Evolutionary conservation across 805 yeast genomes (phyloP), one percentile per base, ranked within the genome.

Genomic region (Sungouiozyma intestinalis): DNA sequence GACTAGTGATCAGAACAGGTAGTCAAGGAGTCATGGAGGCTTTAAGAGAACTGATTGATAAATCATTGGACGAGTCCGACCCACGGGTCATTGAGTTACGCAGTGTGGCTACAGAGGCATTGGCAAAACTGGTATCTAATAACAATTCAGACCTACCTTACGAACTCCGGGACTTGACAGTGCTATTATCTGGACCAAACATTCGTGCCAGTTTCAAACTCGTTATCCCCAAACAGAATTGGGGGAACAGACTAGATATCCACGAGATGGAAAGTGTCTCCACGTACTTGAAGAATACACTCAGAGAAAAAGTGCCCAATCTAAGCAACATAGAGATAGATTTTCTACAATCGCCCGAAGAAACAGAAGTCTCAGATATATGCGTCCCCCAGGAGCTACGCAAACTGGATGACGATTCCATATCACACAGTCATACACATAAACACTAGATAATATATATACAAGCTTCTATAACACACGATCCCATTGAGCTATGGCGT

Each of bases 1-100:
- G 72, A 2, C 67, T 92, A 52, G 81, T 92, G 43, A 76, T 88
- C 48, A 78, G 74, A 49, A 96, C 96, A 6, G 97, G 97, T 31
- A 72, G 76, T 60, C 73, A 74, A 2, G 88, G 95, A 20, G 76
- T 83, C 51, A 67, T 71, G 45, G 71, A 72, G 20, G 77, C 97
- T 0, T 71, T 81, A 53, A 72, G 72, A 45, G 97, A 90, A 57
- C 66, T 90, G 36, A 71, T 85, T 24, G 98, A 90, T 54, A 73
- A 77, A 48, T 81, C 90, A 2, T 63, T 81, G 33, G 67, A 75
- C 14, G 63, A 60, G 14, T 61, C 59, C 1, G 79, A 77, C 47
- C 72, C 70, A 38, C 66, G 76, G 38, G 81, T 74, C 48, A 40
- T 61, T 15, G 62, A 60, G 29, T 52, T 76, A 17, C 63, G 69